Base-by-base conservation (phyloP, 2,329 filamentous ascomycete species). In the Lachnellula willkommii region DNA sequence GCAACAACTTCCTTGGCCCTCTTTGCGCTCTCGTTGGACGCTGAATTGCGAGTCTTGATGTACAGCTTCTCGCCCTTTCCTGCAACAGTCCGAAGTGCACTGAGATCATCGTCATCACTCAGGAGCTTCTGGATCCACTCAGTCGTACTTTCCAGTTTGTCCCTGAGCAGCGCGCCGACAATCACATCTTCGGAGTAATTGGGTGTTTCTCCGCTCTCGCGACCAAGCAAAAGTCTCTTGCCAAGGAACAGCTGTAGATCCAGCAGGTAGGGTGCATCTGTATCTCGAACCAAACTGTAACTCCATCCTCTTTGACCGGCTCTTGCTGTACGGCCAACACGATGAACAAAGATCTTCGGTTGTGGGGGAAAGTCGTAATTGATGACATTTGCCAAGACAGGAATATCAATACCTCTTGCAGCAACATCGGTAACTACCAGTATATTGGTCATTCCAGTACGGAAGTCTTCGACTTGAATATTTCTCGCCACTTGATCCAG, bases 341-440 rank as follows among this genome's bases (percentile, higher is more conserved):
- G 87, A 73, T 99, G 94, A 28, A 99, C 88, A 66, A 95, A 99
- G 43, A 99, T 85, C 74, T 99, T 99, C 20, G 94, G 90, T 67
- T 97, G 94, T 1, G 93, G 89, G 3, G 94, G 93, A 62, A 99
- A 99, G 69, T 97, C 93, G 73, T 95, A 99, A 77, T 99, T 97
- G 77, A 99, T 93, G 57, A 99, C 94, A 69, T 99, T 97, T 55
- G 90, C 92, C 37, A 99, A 79, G 47, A 96, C 82, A 0, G 94
- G 94, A 63, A 99, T 96, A 83, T 99, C 94, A 59, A 99, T 95
- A 83, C 94, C 93, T 78, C 94, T 83, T 22, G 94, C 94, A 14
- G 94, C 94, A 53, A 99, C 91, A 70, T 99, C 94, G 1, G 94
- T 99, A 46, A 97, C 93, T 2, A 99, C 92, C 8, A 99, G 75